Evolutionary conservation across 257 asterid species (phyloP), one percentile per base, ranked within the genome.

Genomic region (Solanum sitiens): DNA sequence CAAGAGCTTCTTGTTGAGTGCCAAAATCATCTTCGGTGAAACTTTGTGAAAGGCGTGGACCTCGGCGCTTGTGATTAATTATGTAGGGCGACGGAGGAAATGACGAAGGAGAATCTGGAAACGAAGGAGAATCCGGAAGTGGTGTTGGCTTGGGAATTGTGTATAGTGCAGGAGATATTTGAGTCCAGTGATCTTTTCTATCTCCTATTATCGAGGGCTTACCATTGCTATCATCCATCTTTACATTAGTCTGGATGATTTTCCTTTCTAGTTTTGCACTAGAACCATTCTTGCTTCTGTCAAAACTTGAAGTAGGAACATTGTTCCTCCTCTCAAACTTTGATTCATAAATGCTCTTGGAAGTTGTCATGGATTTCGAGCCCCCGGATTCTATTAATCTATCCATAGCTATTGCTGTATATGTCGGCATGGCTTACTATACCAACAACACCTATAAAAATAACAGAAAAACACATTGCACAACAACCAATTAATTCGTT

Each of bases 21-120:
- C 88, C 93, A 84, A 95, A 95, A 86, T 95, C 98, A 86, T 91
- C 93, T 89, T 94, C 95, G 5, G 99, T 93, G 91, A 89, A 94
- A 91, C 95, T 93, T 93, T 96, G 95, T 89, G 93, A 91, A 86
- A 96, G 97, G 7, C 98, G 91, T 63, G 99, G 98, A 88, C 98
- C 99, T 89, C 99, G 92, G 35, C 98, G 90, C 93, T 96, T 96
- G 93, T 96, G 99, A 89, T 95, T 95, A 85, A 96, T 88, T 86
- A 96, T 91, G 89, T 97, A 97, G 83, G 98, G 99, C 0, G 99
- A 95, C 8, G 98, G 98, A 18, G 96, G 95, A 87, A 93, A 97
- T 8, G 98, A 94, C 59, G 98, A 95, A 5, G 96, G 98, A 76
- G 98, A 91, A 92, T 95, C 99, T 37, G 96, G 95, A 87, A 90